These are phyloP conservation scores for Fusarium tanahbumbuense DNA, from an alignment of 2,329 filamentous ascomycete genomes.

Conservation along the genomic window DNA sequence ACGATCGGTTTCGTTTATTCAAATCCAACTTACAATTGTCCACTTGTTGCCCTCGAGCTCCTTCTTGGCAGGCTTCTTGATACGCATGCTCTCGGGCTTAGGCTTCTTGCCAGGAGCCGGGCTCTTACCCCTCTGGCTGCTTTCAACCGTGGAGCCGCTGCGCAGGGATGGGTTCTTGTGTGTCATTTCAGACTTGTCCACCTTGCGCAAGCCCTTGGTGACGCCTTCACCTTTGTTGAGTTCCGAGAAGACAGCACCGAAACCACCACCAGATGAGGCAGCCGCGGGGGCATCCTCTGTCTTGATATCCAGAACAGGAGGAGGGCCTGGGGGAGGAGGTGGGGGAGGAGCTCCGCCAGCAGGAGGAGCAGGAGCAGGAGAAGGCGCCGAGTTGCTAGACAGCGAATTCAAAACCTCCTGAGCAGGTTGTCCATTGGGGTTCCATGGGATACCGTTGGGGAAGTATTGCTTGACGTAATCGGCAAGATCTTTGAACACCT, in stretches of 20 bases:
- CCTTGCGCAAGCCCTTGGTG: slow-evolving; percentile 89
- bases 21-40: slow-evolving; percentile 73
- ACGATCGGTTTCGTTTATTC: not conserved
- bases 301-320: slow-evolving; percentile 72
- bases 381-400: slow-evolving; percentile 46
- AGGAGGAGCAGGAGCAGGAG: slow-evolving; percentile 64
- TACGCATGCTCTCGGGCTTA: slow-evolving; percentile 86
- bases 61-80: slow-evolving; percentile 83
- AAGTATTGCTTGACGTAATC: slow-evolving; percentile 89
- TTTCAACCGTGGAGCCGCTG: slow-evolving; percentile 75
- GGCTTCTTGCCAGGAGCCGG: slow-evolving; percentile 89
- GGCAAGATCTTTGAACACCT: slow-evolving; percentile 84
- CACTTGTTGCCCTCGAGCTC: slow-evolving; percentile 92
- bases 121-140: slow-evolving; percentile 76
- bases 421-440: slow-evolving; percentile 78
- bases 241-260: slow-evolving; percentile 90
- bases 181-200: slow-evolving; percentile 96
- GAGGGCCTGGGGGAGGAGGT: slow-evolving; percentile 70
- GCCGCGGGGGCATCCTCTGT: slow-evolving; percentile 50
- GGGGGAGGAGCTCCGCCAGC: slow-evolving; percentile 63
- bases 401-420: slow-evolving; percentile 73
- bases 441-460: slow-evolving; percentile 85
- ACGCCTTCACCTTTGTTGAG: slow-evolving; percentile 91
- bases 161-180: slow-evolving; percentile 96
- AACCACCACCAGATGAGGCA: slow-evolving; percentile 75